Conservation (phyloP, 2,329 filamentous ascomycete genomes). For the Paecilomyces variotii region DNA sequence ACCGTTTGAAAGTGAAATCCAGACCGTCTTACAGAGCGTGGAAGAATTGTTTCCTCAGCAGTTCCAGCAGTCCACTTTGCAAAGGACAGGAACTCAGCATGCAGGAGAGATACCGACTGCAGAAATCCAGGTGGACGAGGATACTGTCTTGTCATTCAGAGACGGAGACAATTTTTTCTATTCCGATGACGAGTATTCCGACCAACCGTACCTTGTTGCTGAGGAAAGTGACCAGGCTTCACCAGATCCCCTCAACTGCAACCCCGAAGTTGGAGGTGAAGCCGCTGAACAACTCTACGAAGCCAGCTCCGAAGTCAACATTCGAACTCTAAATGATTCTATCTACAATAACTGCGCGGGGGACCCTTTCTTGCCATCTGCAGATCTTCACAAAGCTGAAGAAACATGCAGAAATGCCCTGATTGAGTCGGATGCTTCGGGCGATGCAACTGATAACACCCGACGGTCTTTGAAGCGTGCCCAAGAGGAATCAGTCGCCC, state of each 20-base stretch:
- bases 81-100: slow-evolving; percentile 7
- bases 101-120: slow-evolving; percentile 8
- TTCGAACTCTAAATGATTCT: not conserved
- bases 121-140: slow-evolving; percentile 56
- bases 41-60: slow-evolving; percentile 75
- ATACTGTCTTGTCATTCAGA: slow-evolving; percentile 44
- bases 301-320: not conserved
- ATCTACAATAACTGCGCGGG: not conserved
- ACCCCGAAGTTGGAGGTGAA: slow-evolving; percentile 8
- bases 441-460: not conserved
- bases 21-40: slow-evolving; percentile 73
- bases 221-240: slow-evolving; percentile 10
- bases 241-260: slow-evolving; percentile 5
- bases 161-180: slow-evolving; percentile 32
- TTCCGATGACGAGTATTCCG: slow-evolving; percentile 35
- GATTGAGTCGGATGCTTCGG: not conserved
- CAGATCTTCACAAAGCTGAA: not conserved
- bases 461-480: not conserved
- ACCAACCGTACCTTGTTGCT: slow-evolving; percentile 13
- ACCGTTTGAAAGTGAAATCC: slow-evolving; percentile 53
- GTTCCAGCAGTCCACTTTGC: slow-evolving; percentile 30
- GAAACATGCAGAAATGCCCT: not conserved
- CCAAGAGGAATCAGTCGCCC: not conserved
- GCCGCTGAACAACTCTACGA: not conserved
- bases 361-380: not conserved